Conservation (phyloP, 1,284 basidiomycete species). For the Hemileccinum hortonii region DNA sequence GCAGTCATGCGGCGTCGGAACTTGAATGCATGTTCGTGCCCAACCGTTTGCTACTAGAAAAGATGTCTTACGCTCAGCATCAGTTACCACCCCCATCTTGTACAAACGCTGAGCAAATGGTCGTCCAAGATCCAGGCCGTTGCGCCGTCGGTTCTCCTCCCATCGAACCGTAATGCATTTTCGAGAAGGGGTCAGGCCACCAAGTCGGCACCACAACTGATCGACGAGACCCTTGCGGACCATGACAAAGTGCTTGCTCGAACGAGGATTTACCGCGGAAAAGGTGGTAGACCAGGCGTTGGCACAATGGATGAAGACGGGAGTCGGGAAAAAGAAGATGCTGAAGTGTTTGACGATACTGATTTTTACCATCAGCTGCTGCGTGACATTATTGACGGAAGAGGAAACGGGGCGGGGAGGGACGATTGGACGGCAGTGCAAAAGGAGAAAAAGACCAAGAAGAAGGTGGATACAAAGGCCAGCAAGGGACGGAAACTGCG, state of each 20-base stretch:
- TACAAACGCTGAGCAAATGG: conserved; percentile 87
- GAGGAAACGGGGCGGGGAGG: conserved; percentile 43
- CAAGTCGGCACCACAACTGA: conserved; percentile 65
- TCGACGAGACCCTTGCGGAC: conserved; percentile 68
- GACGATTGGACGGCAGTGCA: conserved; percentile 68
- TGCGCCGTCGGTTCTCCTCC: conserved; percentile 70
- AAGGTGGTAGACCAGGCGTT: conserved; percentile 42
- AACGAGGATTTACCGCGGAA: conserved; percentile 54
- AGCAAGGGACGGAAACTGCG: conserved; percentile 87
- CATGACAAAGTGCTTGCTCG: conserved; percentile 55
- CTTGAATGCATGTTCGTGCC: conserved; percentile 58
- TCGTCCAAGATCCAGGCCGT: conserved; percentile 91
- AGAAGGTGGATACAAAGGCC: conserved; percentile 88
- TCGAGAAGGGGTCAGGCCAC: conserved; percentile 48
- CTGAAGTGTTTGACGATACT: conserved; percentile 79
- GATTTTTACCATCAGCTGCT: conserved; percentile 90
- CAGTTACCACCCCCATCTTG: conserved; percentile 66
- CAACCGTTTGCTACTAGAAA: conserved; percentile 1
- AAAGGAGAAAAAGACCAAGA: conserved; percentile 70
- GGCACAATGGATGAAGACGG: conserved; percentile 24
- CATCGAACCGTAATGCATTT: conserved; percentile 67
- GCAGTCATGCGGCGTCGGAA: conserved; percentile 44
- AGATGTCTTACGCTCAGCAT: conserved; percentile 7
- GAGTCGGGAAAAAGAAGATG: conserved; percentile 39
- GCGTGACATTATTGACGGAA: conserved; percentile 82